Percentiles rank a stretch among this genome's conserved stretches.
These are phyloP conservation scores for Triticum urartu DNA, from an alignment of 176 grass and related monocot species.

Conservation along the genomic window DNA sequence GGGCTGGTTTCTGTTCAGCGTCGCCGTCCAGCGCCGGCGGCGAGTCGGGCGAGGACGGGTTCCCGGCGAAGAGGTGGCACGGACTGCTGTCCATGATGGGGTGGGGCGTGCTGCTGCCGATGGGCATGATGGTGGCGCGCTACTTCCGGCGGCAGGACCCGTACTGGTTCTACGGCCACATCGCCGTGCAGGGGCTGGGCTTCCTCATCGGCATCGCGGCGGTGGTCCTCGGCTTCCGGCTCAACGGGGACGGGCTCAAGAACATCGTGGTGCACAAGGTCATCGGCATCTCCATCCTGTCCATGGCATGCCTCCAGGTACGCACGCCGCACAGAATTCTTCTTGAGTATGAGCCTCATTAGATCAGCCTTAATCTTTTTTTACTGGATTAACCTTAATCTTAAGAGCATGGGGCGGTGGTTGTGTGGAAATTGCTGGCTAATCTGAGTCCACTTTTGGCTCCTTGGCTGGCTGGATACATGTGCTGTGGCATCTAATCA, in stretches of 20 bases:
- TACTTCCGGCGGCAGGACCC: conserved; percentile 76
- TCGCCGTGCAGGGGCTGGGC: conserved; percentile 50
- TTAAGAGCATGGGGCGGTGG: not conserved
- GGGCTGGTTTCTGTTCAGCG: not conserved
- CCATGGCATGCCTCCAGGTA: conserved; percentile 69
- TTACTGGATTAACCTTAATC: not conserved
- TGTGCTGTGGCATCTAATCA: not conserved
- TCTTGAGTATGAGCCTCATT: not conserved
- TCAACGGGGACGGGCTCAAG: conserved; percentile 39
- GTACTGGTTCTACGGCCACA: conserved; percentile 75
- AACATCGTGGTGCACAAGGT: conserved; percentile 64
- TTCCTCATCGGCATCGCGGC: conserved; percentile 51
- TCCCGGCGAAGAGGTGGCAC: conserved; percentile 44
- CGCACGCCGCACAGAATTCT: not conserved
- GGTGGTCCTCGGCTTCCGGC: conserved; percentile 62
- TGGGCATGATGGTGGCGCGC: conserved; percentile 62
- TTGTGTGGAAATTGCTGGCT: not conserved
- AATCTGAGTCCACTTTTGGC: not conserved
- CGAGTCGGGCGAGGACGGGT: not conserved
- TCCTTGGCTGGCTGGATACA: not conserved
- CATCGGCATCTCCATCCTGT: conserved; percentile 64
- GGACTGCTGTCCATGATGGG: conserved; percentile 62
- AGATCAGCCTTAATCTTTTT: not conserved
- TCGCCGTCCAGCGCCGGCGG: not conserved
- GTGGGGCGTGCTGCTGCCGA: conserved; percentile 80